Evolutionary conservation across 164 flowering plant genomes (phyloP), one percentile per base, ranked within the genome.

Genomic region (Sedum album): DNA sequence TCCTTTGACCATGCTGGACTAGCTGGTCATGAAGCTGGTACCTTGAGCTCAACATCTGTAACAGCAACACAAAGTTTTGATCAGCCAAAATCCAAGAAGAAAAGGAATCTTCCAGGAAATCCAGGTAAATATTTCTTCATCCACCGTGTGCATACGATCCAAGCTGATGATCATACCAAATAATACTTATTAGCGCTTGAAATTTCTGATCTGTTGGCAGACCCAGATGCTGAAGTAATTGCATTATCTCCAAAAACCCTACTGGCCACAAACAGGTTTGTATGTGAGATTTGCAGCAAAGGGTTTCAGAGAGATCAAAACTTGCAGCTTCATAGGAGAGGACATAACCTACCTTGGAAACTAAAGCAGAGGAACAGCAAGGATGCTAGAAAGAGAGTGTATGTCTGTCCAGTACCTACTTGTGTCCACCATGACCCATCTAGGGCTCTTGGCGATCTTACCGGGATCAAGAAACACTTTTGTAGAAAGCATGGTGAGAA

Each of bases 251-350:
- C 98, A 69, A 86, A 74, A 72, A 78, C 91, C 44, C 81, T 93
- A 31, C 20, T 93, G 78, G 89, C 98, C 0, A 87, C 95, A 57
- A 90, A 88, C 62, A 84, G 96, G 70, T 92, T 90, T 74, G 84
- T 88, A 28, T 93, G 98, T 77, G 98, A 93, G 83, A 78, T 93
- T 66, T 93, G 98, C 84, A 87, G 84, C 88, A 92, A 92, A 73
- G 96, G 98, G 42, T 93, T 93, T 70, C 96, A 93, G 76, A 90
- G 98, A 66, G 98, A 93, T 67, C 98, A 93, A 76, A 93, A 93
- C 60, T 89, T 93, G 39, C 98, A 93, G 67, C 88, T 93, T 25
- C 98, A 93, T 73, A 82, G 97, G 66, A 83, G 98, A 79, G 98
- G 98, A 1, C 98, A 93, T 38, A 93, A 93, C 69, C 85, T 93